These are phyloP conservation scores for Talaromyces sp. DNA, from an alignment of 2,329 filamentous ascomycete species.

Conservation along the genomic window DNA sequence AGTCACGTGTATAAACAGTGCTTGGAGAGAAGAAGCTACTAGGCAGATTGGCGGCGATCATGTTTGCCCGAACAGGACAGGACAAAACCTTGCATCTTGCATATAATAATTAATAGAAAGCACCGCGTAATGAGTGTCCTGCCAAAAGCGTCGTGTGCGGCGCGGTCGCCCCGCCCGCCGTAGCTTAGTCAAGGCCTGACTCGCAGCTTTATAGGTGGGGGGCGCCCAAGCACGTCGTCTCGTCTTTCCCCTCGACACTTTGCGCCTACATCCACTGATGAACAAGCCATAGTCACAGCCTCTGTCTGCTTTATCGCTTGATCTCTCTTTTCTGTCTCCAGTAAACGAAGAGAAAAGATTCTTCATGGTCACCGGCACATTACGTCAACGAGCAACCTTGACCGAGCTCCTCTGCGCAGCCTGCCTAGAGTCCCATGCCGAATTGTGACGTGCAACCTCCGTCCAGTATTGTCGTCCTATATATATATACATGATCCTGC, in stretches of 20 bases:
- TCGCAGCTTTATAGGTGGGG: background rate
- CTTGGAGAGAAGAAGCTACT: background rate
- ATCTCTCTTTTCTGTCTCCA: background rate
- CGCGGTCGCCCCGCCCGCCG: background rate
- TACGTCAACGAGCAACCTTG: background rate
- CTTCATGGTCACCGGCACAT: background rate
- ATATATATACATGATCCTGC: background rate
- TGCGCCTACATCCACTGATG: background rate
- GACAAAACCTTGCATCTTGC: background rate
- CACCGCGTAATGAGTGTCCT: background rate
- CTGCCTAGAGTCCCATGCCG: background rate
- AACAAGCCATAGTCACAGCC: background rate
- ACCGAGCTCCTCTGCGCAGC: background rate
- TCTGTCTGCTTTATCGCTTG: background rate
- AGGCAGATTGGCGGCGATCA: background rate
- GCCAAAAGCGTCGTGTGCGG: background rate
- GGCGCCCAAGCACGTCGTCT: background rate
- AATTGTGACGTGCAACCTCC: background rate
- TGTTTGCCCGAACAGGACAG: background rate
- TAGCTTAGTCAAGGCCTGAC: background rate
- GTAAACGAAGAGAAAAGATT: background rate
- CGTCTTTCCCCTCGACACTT: background rate
- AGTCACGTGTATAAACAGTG: background rate
- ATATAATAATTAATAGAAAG: background rate
- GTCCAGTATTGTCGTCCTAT: background rate